Percentiles rank a stretch among this genome's conserved stretches.
These are phyloP conservation scores for Hypoxylon intermedium DNA, from an alignment of 495 filamentous ascomycete genomes.

Conservation along the genomic window DNA sequence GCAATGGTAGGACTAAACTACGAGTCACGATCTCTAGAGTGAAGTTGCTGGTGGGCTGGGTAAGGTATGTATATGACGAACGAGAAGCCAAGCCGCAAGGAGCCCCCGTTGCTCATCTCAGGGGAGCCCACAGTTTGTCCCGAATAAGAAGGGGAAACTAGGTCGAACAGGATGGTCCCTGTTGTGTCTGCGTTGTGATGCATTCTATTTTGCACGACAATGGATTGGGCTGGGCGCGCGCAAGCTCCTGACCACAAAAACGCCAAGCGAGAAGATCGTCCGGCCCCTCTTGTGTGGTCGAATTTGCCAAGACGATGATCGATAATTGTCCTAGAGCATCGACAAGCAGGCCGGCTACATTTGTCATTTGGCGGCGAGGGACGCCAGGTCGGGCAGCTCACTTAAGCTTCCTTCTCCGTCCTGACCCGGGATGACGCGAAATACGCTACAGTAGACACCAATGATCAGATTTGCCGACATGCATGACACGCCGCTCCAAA, in stretches of 20 bases:
- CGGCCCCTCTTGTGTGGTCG: slow-evolving; percentile 16
- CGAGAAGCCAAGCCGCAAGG: slow-evolving; percentile 15
- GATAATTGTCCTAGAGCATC: slow-evolving; percentile 25
- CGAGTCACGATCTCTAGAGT: slow-evolving; percentile 12
- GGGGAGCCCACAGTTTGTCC: slow-evolving; percentile 24
- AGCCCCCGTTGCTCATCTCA: slow-evolving; percentile 13
- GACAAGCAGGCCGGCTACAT: slow-evolving; percentile 7
- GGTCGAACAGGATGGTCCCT: slow-evolving; percentile 27
- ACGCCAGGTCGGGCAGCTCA: slow-evolving; percentile 37
- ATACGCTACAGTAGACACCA: too few relatives aligned
- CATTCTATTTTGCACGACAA: slow-evolving; percentile 8
- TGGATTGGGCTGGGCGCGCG: too few relatives aligned
- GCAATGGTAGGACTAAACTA: slow-evolving; percentile 1
- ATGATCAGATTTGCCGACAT: slow-evolving; percentile 22
- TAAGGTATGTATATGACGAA: slow-evolving; percentile 24
- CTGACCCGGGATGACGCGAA: slow-evolving; percentile 24
- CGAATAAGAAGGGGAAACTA: slow-evolving; percentile 17
- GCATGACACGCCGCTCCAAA: neutral
- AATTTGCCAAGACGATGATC: slow-evolving; percentile 31
- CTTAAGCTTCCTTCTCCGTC: slow-evolving; percentile 21
- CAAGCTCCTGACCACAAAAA: slow-evolving; percentile 13
- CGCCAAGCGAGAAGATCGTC: slow-evolving; percentile 36
- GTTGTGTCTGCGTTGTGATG: slow-evolving; percentile 17
- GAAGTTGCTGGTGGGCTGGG: slow-evolving; percentile 17
- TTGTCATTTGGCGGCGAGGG: neutral